A percentile compares a stretch with the other conserved stretches of the same genome.
Conservation (phyloP, 371 early-diverging fungal species). For the Haplosporangium sp. region DNA sequence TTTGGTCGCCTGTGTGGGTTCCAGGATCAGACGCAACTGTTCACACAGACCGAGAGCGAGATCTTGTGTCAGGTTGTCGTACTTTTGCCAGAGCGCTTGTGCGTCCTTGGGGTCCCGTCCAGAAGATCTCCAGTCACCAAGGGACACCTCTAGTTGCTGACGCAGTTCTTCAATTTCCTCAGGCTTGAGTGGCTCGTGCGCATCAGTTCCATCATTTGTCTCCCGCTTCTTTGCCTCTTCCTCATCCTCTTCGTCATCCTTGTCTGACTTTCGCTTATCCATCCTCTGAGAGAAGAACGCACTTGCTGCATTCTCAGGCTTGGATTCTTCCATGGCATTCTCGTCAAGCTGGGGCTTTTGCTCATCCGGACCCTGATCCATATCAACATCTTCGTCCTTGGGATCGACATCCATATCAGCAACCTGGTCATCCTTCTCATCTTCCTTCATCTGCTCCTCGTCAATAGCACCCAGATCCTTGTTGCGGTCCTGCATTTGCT, state of each 20-base stretch:
- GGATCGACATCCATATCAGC: slow-evolving; percentile 71
- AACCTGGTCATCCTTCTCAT: slow-evolving; percentile 61
- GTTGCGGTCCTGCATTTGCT: slow-evolving; percentile 74
- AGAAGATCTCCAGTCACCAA: slow-evolving; percentile 68
- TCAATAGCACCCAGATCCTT: slow-evolving; percentile 67
- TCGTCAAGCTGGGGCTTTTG: slow-evolving; percentile 53
- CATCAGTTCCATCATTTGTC: slow-evolving; percentile 37
- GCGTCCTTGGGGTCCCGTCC: slow-evolving; percentile 73
- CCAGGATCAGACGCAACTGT: slow-evolving; percentile 96
- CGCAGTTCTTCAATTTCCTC: slow-evolving; percentile 72
- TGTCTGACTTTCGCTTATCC: slow-evolving; percentile 50
- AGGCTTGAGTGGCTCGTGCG: slow-evolving; percentile 69
- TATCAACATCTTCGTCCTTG: slow-evolving; percentile 58
- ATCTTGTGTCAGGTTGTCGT: slow-evolving; percentile 89
- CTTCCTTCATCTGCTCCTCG: slow-evolving; percentile 62
- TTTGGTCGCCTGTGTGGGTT: slow-evolving; percentile 96
- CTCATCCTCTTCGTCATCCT: slow-evolving; percentile 51
- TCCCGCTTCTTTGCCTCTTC: slow-evolving; percentile 38
- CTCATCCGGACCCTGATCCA: slow-evolving; percentile 57
- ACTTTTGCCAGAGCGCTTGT: slow-evolving; percentile 88
- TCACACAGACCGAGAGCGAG: slow-evolving; percentile 93
- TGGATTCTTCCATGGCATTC: slow-evolving; percentile 46
- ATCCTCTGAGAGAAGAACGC: slow-evolving; percentile 50
- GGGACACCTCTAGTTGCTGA: slow-evolving; percentile 65
- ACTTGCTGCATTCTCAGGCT: slow-evolving; percentile 50